Percentiles rank a stretch among this genome's conserved stretches.
Evolutionary conservation across 805 yeast species (phyloP).

Genomic region (Candida hungchunana): DNA sequence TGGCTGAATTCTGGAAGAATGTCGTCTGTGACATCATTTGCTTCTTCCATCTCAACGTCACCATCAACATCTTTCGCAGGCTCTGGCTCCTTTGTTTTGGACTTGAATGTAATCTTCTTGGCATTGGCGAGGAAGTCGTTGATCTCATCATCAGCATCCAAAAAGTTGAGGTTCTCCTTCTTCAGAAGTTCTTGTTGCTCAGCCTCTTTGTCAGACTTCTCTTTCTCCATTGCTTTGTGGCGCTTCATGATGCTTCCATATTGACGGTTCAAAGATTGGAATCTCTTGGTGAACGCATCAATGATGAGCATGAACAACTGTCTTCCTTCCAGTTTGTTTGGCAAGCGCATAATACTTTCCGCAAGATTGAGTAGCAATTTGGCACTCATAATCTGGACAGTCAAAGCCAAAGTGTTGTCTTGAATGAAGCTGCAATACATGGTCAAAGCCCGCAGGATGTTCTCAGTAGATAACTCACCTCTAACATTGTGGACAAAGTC

Average conservation of each 20-base stretch:
- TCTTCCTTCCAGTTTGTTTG: constrained; percentile 67
- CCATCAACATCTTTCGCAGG: constrained; percentile 23
- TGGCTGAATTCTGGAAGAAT: constrained; percentile 7
- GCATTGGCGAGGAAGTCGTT: constrained; percentile 27
- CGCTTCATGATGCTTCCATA: constrained; percentile 60
- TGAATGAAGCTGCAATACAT: constrained; percentile 77
- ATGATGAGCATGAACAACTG: constrained; percentile 83
- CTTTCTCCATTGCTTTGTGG: constrained; percentile 50
- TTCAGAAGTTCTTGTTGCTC: constrained; percentile 33
- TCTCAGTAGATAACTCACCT: constrained; percentile 72
- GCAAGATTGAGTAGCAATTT: constrained; percentile 82
- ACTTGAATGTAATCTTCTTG: constrained; percentile 15
- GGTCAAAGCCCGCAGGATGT: constrained; percentile 81
- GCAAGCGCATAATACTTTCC: constrained; percentile 79
- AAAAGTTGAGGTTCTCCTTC: constrained; percentile 27
- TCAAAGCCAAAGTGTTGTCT: constrained; percentile 76
- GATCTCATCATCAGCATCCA: constrained; percentile 36
- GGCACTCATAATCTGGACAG: constrained; percentile 96
- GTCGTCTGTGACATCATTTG: constrained; percentile 8
- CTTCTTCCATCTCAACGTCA: constrained; percentile 28
- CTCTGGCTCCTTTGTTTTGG: constrained; percentile 2
- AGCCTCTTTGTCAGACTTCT: constrained; percentile 38
- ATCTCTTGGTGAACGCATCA: constrained; percentile 82
- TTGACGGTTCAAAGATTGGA: constrained; percentile 68
- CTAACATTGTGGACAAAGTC: constrained; percentile 93